phyloP scores from a whole-genome alignment of 2,329 filamentous ascomycete species.

The Verticillium nonalfalfae region DNA sequence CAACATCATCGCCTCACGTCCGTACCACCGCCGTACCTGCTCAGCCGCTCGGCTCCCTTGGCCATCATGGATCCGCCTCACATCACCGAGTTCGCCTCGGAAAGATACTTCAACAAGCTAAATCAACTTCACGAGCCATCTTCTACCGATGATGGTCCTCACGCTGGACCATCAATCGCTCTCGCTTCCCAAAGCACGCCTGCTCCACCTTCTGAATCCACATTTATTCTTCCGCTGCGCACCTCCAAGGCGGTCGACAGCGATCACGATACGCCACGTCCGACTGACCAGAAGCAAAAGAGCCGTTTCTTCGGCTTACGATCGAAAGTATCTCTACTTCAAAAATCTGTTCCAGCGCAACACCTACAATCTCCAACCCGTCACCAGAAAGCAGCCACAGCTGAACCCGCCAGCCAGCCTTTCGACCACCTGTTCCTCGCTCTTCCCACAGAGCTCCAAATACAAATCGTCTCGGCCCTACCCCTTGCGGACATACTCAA shows the following conservation, averaged over 20 bases:
- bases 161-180: neutral
- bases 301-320: slow-evolving; percentile 34
- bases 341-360: neutral
- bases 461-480: slow-evolving; percentile 54
- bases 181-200: no score
- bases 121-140: slow-evolving; percentile 38
- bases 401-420: slow-evolving; percentile 15
- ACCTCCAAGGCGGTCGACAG: slow-evolving; percentile 26
- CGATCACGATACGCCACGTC: slow-evolving; percentile 17
- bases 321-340: slow-evolving; percentile 26
- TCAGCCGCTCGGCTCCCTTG: neutral
- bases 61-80: slow-evolving; percentile 54
- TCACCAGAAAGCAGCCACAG: neutral
- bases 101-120: slow-evolving; percentile 58
- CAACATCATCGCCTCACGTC: slow-evolving; percentile 8
- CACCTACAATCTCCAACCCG: neutral
- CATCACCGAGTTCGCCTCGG: slow-evolving; percentile 60
- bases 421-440: slow-evolving; percentile 52
- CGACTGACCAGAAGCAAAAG: slow-evolving; percentile 30
- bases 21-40: slow-evolving; percentile 13
- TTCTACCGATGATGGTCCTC: slow-evolving; percentile 6
- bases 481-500: slow-evolving; percentile 55
- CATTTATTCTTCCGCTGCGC: slow-evolving; percentile 44
- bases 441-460: slow-evolving; percentile 56
- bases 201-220: slow-evolving; percentile 22